phyloP scores from a whole-genome alignment of 129 eudicot species.

The Silybum marianum region DNA sequence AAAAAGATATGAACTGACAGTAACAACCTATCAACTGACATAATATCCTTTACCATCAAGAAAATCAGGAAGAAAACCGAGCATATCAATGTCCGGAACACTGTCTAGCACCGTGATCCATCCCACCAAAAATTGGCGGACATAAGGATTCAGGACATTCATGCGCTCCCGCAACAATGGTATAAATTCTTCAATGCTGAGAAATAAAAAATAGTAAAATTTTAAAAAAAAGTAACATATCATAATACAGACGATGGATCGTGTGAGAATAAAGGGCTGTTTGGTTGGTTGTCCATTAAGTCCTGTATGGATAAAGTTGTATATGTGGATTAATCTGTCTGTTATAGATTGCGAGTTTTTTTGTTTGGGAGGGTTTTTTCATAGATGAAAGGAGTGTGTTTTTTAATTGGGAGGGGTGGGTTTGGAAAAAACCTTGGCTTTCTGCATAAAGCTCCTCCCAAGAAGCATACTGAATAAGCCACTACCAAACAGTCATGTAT shows the following conservation, averaged over 20 bases:
- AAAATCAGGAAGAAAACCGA: conserved; percentile 99
- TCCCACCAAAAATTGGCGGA: conserved; percentile 94
- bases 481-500: too few relatives aligned
- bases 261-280: too few relatives aligned
- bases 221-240: neutral
- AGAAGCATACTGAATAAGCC: too few relatives aligned
- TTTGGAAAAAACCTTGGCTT: too few relatives aligned
- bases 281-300: too few relatives aligned
- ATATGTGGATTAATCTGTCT: too few relatives aligned
- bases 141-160: conserved; percentile 95
- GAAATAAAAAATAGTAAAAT: conserved; percentile 8
- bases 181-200: conserved; percentile 98
- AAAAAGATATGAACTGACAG: conserved; percentile 7
- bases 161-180: conserved; percentile 94
- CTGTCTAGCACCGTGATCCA: conserved; percentile 98
- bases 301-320: too few relatives aligned
- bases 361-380: too few relatives aligned
- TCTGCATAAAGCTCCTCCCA: too few relatives aligned
- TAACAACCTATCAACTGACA: conserved; percentile 7
- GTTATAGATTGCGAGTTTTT: too few relatives aligned
- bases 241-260: neutral
- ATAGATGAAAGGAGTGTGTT: too few relatives aligned
- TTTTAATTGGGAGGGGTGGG: too few relatives aligned
- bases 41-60: conserved; percentile 74
- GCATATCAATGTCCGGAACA: conserved; percentile 97